Conservation (phyloP, 305 asterid genomes). For the Ajuga reptans region DNA sequence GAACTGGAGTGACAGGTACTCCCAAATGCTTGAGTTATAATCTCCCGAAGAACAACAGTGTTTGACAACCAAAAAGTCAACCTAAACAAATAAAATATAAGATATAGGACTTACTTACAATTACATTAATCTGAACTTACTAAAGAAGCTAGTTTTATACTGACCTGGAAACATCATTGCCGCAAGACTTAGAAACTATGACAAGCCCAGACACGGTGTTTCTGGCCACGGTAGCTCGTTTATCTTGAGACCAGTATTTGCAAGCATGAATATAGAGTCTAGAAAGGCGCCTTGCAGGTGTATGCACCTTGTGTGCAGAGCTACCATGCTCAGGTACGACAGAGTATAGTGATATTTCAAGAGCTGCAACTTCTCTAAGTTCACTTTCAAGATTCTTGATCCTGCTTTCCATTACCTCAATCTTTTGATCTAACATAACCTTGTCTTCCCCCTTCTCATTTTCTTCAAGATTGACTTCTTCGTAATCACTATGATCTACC, state of each 20-base stretch:
- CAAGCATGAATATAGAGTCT: constrained; percentile 79
- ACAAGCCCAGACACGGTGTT: constrained; percentile 76
- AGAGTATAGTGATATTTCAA: constrained; percentile 81
- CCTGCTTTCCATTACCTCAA: constrained; percentile 74
- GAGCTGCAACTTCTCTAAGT: constrained; percentile 90
- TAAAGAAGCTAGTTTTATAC: constrained; percentile 20
- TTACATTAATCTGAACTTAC: not conserved
- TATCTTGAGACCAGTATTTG: constrained; percentile 67
- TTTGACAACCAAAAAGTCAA: constrained; percentile 88
- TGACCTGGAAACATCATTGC: constrained; percentile 85
- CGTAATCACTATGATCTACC: constrained; percentile 47
- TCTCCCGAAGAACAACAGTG: constrained; percentile 71
- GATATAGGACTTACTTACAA: not conserved
- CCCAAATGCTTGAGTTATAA: constrained; percentile 69
- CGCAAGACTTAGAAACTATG: constrained; percentile 77
- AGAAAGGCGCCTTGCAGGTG: constrained; percentile 89
- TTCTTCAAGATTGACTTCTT: constrained; percentile 33
- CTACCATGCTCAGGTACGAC: constrained; percentile 90
- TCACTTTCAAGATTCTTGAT: constrained; percentile 72
- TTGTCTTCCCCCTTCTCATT: constrained; percentile 29
- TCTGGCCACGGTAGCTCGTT: constrained; percentile 74
- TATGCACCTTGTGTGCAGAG: constrained; percentile 88
- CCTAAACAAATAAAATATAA: constrained; percentile 30
- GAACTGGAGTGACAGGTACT: constrained; percentile 57
- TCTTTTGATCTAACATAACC: constrained; percentile 39